phyloP scores from a whole-genome alignment of 805 yeast species.

The Myxozyma neglecta region DNA sequence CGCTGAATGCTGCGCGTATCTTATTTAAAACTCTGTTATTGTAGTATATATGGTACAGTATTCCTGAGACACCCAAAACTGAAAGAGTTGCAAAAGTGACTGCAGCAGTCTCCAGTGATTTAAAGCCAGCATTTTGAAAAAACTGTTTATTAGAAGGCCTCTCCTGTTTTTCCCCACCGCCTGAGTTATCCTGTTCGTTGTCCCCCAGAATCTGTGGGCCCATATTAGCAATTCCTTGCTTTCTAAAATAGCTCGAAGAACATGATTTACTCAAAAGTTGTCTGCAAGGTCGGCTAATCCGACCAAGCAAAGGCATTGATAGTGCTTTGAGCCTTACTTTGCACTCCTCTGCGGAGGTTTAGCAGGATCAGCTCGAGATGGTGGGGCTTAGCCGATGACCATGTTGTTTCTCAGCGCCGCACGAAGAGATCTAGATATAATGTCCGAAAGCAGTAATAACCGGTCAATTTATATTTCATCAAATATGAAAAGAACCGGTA shows the following conservation, averaged over 20 bases:
- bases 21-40: slow-evolving; percentile 59
- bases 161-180: neutral
- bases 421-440: no score
- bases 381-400: neutral
- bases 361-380: neutral
- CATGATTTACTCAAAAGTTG: neutral
- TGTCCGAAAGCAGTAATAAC: no score
- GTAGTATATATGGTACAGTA: slow-evolving; percentile 66
- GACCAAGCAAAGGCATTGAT: neutral
- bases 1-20: slow-evolving; percentile 65
- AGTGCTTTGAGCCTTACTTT: no score
- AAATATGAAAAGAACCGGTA: no score
- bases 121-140: slow-evolving; percentile 36
- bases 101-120: slow-evolving; percentile 65
- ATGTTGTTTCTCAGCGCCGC: neutral
- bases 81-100: slow-evolving; percentile 68
- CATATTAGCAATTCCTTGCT: neutral
- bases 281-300: neutral
- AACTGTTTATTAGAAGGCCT: neutral
- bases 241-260: neutral
- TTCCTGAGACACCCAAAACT: slow-evolving; percentile 70
- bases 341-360: no score
- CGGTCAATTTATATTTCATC: no score
- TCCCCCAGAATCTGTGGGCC: neutral
- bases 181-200: slow-evolving; percentile 5